Conservation (phyloP, 2,329 filamentous ascomycete genomes). For the Tolypocladium pustulatum region DNA sequence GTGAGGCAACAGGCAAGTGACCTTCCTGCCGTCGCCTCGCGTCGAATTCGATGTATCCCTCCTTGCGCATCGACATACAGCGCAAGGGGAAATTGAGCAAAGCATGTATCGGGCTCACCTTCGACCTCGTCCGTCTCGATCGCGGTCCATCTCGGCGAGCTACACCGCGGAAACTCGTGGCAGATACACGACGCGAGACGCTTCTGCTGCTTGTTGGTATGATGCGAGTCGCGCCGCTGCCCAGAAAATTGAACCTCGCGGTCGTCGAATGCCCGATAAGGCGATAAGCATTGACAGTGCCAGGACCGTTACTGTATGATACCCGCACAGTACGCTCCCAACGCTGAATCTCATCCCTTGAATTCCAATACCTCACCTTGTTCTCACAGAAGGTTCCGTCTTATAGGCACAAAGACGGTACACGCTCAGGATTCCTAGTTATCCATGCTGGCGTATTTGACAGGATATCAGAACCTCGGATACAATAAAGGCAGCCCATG, state of each 20-base stretch:
- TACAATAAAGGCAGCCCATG: background rate
- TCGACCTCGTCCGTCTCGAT: constrained; percentile 22
- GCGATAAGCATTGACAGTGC: background rate
- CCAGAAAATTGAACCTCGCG: background rate
- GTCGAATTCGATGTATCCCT: background rate
- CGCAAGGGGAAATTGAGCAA: background rate
- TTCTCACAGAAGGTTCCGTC: too few relatives aligned
- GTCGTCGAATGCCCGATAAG: background rate
- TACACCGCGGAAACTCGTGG: background rate
- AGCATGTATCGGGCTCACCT: constrained; percentile 18
- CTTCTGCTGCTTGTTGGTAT: background rate
- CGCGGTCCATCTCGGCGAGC: constrained; percentile 22
- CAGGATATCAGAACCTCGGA: too few relatives aligned
- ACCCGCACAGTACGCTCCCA: background rate
- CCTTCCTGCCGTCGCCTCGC: background rate
- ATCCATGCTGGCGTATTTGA: too few relatives aligned
- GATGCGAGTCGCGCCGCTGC: background rate
- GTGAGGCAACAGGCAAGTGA: background rate
- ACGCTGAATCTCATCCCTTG: too few relatives aligned
- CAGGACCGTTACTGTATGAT: background rate
- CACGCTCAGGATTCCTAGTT: background rate
- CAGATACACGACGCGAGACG: background rate
- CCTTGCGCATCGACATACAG: background rate
- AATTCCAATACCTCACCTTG: too few relatives aligned
- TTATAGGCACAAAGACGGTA: too few relatives aligned